Evolutionary conservation across 2,329 filamentous ascomycete genomes (phyloP).

Genomic region (Pseudohalonectria lignicola): DNA sequence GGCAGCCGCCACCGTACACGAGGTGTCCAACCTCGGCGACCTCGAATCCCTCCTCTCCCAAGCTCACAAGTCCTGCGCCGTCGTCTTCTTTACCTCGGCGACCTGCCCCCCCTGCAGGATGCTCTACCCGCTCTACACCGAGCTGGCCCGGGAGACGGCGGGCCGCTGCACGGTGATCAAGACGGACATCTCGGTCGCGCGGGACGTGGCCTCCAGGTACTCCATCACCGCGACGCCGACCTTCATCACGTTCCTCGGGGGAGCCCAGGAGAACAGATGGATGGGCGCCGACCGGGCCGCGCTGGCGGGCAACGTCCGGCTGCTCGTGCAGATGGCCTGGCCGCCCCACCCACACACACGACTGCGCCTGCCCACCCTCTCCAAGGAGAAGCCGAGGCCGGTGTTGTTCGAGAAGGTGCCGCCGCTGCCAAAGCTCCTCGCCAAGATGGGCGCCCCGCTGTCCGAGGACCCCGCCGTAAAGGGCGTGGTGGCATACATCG

Average conservation of each 20-base stretch:
- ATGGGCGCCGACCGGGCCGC: constrained; percentile 59
- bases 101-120: constrained; percentile 78
- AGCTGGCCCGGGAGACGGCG: constrained; percentile 63
- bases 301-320: constrained; percentile 59
- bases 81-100: constrained; percentile 86
- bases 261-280: constrained; percentile 71
- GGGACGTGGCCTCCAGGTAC: constrained; percentile 53
- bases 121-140: constrained; percentile 72
- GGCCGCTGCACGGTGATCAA: constrained; percentile 66
- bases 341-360: constrained; percentile 66
- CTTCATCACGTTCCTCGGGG: constrained; percentile 74
- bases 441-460: constrained; percentile 54
- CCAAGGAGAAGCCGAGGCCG: constrained; percentile 50
- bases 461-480: constrained; percentile 46
- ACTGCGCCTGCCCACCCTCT: constrained; percentile 60
- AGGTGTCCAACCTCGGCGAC: constrained; percentile 45
- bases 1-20: constrained; percentile 35
- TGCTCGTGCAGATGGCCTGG: constrained; percentile 65
- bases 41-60: constrained; percentile 48
- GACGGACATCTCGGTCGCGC: constrained; percentile 62
- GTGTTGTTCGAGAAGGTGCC: constrained; percentile 70
- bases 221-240: constrained; percentile 71
- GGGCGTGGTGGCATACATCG: constrained; percentile 60
- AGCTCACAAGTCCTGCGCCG: constrained; percentile 57
- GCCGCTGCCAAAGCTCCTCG: constrained; percentile 69